phyloP scores from a whole-genome alignment of 2,329 filamentous ascomycete species.

The Septoria petroselini region DNA sequence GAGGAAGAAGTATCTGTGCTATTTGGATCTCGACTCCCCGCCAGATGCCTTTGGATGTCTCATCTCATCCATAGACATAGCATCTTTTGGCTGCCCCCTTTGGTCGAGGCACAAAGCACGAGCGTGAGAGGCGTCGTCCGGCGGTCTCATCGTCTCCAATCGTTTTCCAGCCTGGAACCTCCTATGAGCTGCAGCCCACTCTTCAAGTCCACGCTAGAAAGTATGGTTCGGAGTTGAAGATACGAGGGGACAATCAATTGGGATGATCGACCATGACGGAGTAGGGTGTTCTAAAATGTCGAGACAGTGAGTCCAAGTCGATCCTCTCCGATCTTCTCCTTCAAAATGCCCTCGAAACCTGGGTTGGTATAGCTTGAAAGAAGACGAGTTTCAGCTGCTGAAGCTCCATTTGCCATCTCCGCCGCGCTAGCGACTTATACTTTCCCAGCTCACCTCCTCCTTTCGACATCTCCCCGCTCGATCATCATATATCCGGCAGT shows the following conservation, averaged over 20 bases:
- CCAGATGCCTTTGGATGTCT: not conserved
- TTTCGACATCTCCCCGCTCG: too few species aligned
- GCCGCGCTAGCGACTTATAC: too few species aligned
- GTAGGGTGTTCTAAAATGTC: too few species aligned
- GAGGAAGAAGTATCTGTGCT: not conserved
- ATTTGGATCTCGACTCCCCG: not conserved
- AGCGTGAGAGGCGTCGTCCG: not conserved
- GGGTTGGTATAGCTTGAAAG: too few species aligned
- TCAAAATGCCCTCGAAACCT: too few species aligned
- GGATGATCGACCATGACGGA: too few species aligned
- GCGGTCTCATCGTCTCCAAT: not conserved
- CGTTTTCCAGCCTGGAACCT: slow-evolving; percentile 1
- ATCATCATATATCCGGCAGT: too few species aligned
- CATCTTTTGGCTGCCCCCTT: not conserved
- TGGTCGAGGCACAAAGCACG: not conserved
- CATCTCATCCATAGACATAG: not conserved
- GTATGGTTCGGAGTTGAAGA: not conserved
- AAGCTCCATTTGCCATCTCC: too few species aligned
- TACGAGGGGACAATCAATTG: not conserved
- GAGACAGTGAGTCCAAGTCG: too few species aligned
- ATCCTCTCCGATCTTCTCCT: too few species aligned
- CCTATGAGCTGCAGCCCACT: not conserved
- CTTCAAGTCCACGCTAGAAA: not conserved
- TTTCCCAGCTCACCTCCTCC: too few species aligned
- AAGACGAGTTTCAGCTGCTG: too few species aligned